Evolutionary conservation across 257 asterid species (phyloP).

Genomic region (Solanum gandarillasii): DNA sequence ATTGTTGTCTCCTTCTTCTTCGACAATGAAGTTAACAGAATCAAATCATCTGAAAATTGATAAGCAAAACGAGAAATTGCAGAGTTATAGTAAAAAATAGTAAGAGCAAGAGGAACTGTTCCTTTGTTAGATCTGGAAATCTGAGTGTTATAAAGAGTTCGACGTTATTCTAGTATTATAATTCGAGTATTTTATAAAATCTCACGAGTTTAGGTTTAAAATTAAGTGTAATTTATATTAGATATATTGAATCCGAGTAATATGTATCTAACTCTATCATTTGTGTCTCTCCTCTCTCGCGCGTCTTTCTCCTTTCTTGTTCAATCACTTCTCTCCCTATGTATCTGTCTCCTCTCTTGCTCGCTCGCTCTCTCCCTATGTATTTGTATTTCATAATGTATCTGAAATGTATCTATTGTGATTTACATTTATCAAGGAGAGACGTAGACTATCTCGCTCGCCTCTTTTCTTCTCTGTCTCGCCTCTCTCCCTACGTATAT

Average conservation of each 20-base stretch:
- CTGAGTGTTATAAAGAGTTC: background rate
- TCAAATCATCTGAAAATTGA: background rate
- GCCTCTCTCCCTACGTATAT: no score
- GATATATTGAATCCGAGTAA: fast-evolving
- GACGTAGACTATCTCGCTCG: background rate
- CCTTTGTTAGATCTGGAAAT: background rate
- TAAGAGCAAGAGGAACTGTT: background rate
- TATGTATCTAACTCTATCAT: no score
- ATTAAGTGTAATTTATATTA: no score
- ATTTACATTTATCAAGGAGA: no score
- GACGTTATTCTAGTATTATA: background rate
- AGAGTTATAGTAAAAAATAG: background rate
- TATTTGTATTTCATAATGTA: no score
- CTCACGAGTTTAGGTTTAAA: no score
- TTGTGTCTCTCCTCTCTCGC: no score
- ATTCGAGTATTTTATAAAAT: background rate
- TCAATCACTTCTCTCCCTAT: no score
- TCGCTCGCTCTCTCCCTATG: background rate
- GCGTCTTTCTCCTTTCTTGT: background rate
- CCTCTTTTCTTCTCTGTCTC: no score
- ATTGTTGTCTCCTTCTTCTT: background rate
- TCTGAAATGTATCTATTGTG: background rate
- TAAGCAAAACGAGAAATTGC: background rate
- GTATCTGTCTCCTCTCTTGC: no score
- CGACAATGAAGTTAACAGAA: background rate